A percentile compares a stretch with the other conserved stretches of the same genome.
Conservation (phyloP, 352 stramenopile species). For the Globisporangium acanthophoron region DNA sequence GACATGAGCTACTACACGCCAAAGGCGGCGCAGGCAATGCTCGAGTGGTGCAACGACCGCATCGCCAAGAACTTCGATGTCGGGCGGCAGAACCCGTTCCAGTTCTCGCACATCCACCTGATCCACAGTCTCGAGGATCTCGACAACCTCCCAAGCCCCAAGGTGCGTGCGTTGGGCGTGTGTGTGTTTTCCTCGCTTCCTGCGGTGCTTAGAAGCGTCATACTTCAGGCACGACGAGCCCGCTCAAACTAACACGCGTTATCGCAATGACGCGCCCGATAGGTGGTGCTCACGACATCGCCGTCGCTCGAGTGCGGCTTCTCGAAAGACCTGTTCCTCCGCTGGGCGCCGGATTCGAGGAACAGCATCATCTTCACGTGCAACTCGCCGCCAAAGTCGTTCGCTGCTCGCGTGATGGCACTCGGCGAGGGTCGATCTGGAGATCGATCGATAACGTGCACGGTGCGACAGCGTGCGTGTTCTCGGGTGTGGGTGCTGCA, state of each 20-base stretch:
- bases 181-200: neutral
- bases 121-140: slow-evolving; percentile 84
- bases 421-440: slow-evolving; percentile 41
- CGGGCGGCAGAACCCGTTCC: slow-evolving; percentile 82
- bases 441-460: slow-evolving; percentile 52
- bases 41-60: slow-evolving; percentile 88
- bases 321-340: slow-evolving; percentile 80
- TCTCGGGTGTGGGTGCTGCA: neutral
- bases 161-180: slow-evolving; percentile 23
- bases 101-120: slow-evolving; percentile 87
- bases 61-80: slow-evolving; percentile 90
- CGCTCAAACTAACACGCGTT: too few species aligned
- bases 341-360: slow-evolving; percentile 63
- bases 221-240: too few species aligned
- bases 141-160: slow-evolving; percentile 79
- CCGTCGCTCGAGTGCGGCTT: slow-evolving; percentile 77
- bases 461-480: slow-evolving; percentile 18
- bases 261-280: too few species aligned
- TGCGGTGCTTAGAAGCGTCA: too few species aligned
- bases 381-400: slow-evolving; percentile 50
- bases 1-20: slow-evolving; percentile 89
- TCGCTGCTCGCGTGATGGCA: slow-evolving; percentile 64
- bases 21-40: slow-evolving; percentile 84
- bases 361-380: slow-evolving; percentile 86
- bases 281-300: slow-evolving; percentile 81